These are phyloP conservation scores for Fraxinus sp. DNA, from an alignment of 305 asterid genomes.

Conservation along the genomic window DNA sequence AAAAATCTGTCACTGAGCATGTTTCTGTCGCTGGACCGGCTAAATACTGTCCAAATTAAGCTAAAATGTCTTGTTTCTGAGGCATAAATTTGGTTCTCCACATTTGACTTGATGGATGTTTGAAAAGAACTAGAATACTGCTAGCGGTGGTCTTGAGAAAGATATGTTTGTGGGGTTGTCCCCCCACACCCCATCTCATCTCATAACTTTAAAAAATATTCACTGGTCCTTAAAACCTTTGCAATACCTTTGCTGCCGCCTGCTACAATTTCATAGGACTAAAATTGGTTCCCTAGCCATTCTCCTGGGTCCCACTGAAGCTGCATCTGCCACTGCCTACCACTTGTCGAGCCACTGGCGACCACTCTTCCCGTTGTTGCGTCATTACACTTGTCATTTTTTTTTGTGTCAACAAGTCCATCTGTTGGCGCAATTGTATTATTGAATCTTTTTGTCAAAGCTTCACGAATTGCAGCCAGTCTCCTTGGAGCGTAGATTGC, in stretches of 20 bases:
- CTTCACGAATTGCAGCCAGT: neutral
- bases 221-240: neutral
- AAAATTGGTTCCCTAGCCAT: neutral
- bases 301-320: neutral
- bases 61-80: neutral
- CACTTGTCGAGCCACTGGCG: neutral
- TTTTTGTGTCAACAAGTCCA: neutral
- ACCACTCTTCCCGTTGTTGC: neutral
- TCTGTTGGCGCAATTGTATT: too few relatives aligned
- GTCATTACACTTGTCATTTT: neutral
- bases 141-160: neutral
- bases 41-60: neutral
- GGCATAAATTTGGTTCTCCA: neutral
- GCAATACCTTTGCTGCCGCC: neutral
- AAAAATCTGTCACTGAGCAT: too few relatives aligned
- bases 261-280: neutral
- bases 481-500: neutral
- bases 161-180: neutral
- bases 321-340: neutral
- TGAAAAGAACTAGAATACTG: neutral
- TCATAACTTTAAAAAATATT: neutral
- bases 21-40: too few relatives aligned
- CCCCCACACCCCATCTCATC: neutral
- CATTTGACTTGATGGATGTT: neutral
- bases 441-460: neutral